Base-by-base conservation (phyloP, 306 rosid species). In the Fragaria vesca region DNA sequence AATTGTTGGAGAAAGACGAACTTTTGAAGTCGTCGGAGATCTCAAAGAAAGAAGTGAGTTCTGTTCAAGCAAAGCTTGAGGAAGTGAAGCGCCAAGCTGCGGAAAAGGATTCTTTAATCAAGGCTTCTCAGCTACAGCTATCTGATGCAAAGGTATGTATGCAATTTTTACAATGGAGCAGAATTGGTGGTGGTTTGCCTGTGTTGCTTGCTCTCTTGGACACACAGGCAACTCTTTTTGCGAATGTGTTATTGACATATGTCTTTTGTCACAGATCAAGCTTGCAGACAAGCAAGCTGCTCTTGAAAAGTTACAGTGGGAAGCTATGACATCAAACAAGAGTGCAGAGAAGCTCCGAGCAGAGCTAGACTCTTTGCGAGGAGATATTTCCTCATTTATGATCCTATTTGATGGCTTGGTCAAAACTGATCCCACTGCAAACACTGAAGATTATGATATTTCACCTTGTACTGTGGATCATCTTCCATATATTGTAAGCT, bases 201-300 rank as follows among this genome's bases (percentile, higher is more conserved):
- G 26, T 60, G 38, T 72, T 15, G 21, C 17, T 68, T 48, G 38
- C 36, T n/a, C n/a, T 26, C 3, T 66, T 32, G 52, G 8, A 26
- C 20, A 1, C n/a, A 7, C 70, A 42, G 10, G 17, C 46, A 13
- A 45, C 30, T 30, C 30, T 42, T 18, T 68, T 62, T n/a, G n/a
- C 5, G 6, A 71, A 71, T 61, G 18, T 43, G 40, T 79, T 80
- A 43, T 51, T 65, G 66, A 81, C 32, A 13, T 18, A 16, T 52
- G 40, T 72, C 21, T 4, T 81, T 40, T 76, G 76, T 46, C 46
- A 46, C 85, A 95, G 98, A 90, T 92, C 80, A 92, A 86, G 85
- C 97, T 95, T 75, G 98, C 98, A 66, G 98, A 95, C 75, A 95
- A 90, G 89, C 97, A 95, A 88, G 98, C 98, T 80, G 91, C 91